phyloP scores from a whole-genome alignment of 129 eudicot species.

The Calendula officinalis region DNA sequence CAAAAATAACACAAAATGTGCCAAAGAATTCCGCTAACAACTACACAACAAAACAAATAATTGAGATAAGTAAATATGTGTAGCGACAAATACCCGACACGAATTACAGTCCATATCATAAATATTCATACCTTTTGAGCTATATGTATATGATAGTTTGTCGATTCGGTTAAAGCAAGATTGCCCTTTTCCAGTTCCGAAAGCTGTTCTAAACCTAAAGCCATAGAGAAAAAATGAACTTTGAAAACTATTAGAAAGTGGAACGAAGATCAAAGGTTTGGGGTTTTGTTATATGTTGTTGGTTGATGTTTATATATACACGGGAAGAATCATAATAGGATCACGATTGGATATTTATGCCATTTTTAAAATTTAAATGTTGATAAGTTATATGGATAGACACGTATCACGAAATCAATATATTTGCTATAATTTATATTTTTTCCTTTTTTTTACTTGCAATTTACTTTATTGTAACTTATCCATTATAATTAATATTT shows the following conservation, averaged over 20 bases:
- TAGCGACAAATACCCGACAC: not conserved
- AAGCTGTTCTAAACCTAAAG: not conserved
- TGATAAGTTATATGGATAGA: not conserved
- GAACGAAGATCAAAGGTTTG: not conserved
- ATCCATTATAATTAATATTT: not conserved
- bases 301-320: constrained; percentile 11
- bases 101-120: not conserved
- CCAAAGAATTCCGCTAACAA: constrained; percentile 62
- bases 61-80: not conserved
- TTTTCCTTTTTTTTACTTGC: not conserved
- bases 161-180: constrained; percentile 14
- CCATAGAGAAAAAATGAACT: constrained; percentile 14
- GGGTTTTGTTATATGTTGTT: not conserved
- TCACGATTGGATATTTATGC: not conserved
- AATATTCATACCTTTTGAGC: constrained; percentile 32
- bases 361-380: constrained; percentile 11
- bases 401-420: constrained; percentile 3
- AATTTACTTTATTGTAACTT: not conserved
- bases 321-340: not conserved
- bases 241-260: not conserved
- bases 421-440: not conserved
- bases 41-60: constrained; percentile 14
- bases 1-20: constrained; percentile 53
- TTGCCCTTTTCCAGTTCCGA: constrained; percentile 30
- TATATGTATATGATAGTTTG: constrained; percentile 20